Evolutionary conservation across 352 stramenopile genomes (phyloP).

Genomic region (Ophiocytium majus): DNA sequence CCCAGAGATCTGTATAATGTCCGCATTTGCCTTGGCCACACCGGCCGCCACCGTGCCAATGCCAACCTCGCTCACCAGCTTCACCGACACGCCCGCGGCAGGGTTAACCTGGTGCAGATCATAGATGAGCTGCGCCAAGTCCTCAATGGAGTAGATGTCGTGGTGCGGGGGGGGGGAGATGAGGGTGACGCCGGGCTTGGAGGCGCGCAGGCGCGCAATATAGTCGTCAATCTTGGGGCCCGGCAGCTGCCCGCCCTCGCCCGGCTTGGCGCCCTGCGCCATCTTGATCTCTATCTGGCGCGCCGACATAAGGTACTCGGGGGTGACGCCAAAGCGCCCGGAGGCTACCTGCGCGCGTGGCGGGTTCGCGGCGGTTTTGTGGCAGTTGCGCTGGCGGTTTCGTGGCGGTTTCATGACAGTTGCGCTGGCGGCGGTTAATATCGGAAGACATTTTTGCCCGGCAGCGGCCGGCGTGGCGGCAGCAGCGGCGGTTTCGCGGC

Average conservation of each 20-base stretch:
- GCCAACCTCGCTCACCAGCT: constrained; percentile 77
- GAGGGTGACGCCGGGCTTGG: constrained; percentile 74
- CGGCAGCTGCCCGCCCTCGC: constrained; percentile 76
- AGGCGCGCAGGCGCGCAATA: constrained; percentile 66
- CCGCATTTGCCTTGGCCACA: constrained; percentile 75
- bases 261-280: constrained; percentile 77
- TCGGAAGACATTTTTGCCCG: no score
- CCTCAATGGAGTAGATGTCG: constrained; percentile 84
- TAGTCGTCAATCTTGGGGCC: constrained; percentile 76
- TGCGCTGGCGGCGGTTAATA: no score
- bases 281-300: constrained; percentile 82
- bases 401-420: no score
- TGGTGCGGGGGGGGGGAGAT: constrained; percentile 81
- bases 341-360: constrained; percentile 64
- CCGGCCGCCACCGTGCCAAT: constrained; percentile 79
- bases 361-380: no score
- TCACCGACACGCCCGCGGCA: constrained; percentile 73
- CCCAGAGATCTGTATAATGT: constrained; percentile 79
- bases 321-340: constrained; percentile 76
- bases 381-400: no score
- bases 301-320: constrained; percentile 75
- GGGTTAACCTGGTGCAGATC: constrained; percentile 80
- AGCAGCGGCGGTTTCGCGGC: no score
- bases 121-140: constrained; percentile 79
- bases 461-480: no score